Evolutionary conservation across 371 early-diverging fungal genomes (phyloP), one percentile per base, ranked within the genome.

Genomic region (Rhizopus microsporus): DNA sequence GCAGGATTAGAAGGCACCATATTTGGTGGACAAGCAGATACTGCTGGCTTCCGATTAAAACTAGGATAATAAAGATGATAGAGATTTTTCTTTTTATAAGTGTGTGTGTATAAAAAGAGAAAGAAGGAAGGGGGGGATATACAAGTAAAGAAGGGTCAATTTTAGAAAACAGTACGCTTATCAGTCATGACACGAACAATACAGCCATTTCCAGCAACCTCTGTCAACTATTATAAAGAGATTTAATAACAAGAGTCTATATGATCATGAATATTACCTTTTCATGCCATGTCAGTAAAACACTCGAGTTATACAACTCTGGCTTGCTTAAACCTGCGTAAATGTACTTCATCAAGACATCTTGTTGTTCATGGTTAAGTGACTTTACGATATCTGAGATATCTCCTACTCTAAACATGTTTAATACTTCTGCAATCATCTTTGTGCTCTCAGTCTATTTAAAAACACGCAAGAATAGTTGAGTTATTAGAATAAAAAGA

Each of bases 111-210:
- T 9, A 55, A 43, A 43, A 12, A 54, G 33, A 48, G 49, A 32
- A 7, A 55, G 32, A 43, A 12, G 43, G 33, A 48, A 30, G 15
- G 7, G 42, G 23, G 33, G 50, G 17, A n/a, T 46, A 37, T 42
- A 7, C 53, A n/a, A 7, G 2, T 23, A 23, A 23, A 23, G 23
- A 23, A 23, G 23, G 0, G 23, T n/a, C 23, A 1, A 23, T 23
- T 51, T 65, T 70, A 77, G 55, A 72, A 68, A 17, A 93, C 86
- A 30, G 88, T 88, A 62, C 86, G 84, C 65, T 90, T 77, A 70
- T 96, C 96, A 1, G 94, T 88, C 81, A 94, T 80, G 15, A 93
- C 93, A 46, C 96, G 89, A 48, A 94, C 90, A 66, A 96, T 92
- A 54, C 85, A 81, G 13, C 94, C 94, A 31, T 89, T 78, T 16